Percentiles rank a stretch among this genome's conserved stretches.
These are phyloP conservation scores for Carex parvula DNA, from an alignment of 176 grass and related monocot genomes.

Conservation along the genomic window DNA sequence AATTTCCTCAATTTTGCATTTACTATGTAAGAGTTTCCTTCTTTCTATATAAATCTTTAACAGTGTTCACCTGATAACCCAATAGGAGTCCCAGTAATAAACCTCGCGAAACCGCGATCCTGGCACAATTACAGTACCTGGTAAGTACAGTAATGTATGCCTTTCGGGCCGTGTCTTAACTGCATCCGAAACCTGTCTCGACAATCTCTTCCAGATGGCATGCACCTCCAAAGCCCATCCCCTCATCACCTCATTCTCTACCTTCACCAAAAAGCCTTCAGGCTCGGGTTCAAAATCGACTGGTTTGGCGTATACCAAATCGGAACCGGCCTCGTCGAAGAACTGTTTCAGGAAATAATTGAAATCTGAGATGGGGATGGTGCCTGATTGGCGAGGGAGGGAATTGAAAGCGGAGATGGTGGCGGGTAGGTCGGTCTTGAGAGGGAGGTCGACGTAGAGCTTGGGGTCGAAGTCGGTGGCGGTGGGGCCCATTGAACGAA, in stretches of 20 bases:
- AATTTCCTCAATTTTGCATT: not conserved
- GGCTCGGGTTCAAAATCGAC: conserved; percentile 58
- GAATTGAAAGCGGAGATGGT: conserved; percentile 38
- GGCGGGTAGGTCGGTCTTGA: conserved; percentile 34
- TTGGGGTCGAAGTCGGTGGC: conserved; percentile 68
- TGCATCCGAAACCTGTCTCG: conserved; percentile 35
- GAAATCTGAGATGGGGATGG: conserved; percentile 29
- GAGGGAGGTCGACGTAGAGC: conserved; percentile 82
- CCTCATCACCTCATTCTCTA: conserved; percentile 47
- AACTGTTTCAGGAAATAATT: conserved; percentile 35
- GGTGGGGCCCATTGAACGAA: conserved; percentile 34
- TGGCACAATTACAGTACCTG: conserved; percentile 47
- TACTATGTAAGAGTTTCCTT: too few species aligned
- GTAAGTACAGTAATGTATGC: conserved; percentile 88
- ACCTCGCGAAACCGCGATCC: conserved; percentile 85
- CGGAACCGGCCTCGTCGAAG: conserved; percentile 58
- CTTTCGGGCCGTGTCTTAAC: conserved; percentile 40
- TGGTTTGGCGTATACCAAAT: conserved; percentile 46
- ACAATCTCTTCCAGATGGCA: conserved; percentile 68
- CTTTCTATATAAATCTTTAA: not conserved
- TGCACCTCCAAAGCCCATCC: conserved; percentile 88
- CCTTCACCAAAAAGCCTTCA: conserved; percentile 61
- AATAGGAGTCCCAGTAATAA: conserved; percentile 99
- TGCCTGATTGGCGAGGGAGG: conserved; percentile 16
- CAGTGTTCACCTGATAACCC: conserved; percentile 58